Evolutionary conservation across 768 basidiomycete genomes (phyloP).

Genomic region (Grammothele lineata): DNA sequence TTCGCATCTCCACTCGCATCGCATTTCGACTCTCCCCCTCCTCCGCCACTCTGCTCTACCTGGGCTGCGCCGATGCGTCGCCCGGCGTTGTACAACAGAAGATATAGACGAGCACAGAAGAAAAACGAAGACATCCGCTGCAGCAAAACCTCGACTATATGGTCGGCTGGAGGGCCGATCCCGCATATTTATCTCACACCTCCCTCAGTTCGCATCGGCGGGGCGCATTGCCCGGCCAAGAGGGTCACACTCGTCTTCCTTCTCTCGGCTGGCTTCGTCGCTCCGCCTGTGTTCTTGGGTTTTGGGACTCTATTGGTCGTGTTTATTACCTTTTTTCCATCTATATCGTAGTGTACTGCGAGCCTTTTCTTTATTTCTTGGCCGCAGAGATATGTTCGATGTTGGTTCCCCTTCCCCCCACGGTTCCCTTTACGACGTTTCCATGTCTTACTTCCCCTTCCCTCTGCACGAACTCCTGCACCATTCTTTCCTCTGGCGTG

Average conservation of each 20-base stretch:
- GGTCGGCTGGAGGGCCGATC: constrained; percentile 18
- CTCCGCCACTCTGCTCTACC: constrained; percentile 19
- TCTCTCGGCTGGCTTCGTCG: constrained; percentile 20
- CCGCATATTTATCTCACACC: constrained; percentile 21
- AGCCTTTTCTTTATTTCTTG: constrained; percentile 12
- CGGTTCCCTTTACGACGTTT: too few species aligned
- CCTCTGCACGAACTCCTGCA: constrained; percentile 8
- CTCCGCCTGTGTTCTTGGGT: constrained; percentile 38
- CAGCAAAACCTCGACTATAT: constrained; percentile 16
- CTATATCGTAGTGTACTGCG: constrained; percentile 14
- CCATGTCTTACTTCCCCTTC: neutral
- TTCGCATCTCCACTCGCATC: constrained; percentile 30
- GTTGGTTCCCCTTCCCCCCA: constrained; percentile 1
- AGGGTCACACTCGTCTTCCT: constrained; percentile 29
- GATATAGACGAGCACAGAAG: constrained; percentile 23
- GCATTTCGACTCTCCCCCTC: constrained; percentile 16
- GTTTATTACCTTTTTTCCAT: constrained; percentile 12
- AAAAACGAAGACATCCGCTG: constrained; percentile 17
- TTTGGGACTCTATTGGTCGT: constrained; percentile 21
- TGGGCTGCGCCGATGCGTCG: constrained; percentile 11
- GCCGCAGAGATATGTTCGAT: constrained; percentile 13
- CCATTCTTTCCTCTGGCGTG: constrained; percentile 7
- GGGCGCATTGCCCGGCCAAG: constrained; percentile 17
- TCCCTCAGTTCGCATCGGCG: constrained; percentile 16
- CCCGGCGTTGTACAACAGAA: constrained; percentile 25